These are phyloP conservation scores for Pseudogymnoascus sp. DNA, from an alignment of 2,329 filamentous ascomycete genomes.

Conservation along the genomic window DNA sequence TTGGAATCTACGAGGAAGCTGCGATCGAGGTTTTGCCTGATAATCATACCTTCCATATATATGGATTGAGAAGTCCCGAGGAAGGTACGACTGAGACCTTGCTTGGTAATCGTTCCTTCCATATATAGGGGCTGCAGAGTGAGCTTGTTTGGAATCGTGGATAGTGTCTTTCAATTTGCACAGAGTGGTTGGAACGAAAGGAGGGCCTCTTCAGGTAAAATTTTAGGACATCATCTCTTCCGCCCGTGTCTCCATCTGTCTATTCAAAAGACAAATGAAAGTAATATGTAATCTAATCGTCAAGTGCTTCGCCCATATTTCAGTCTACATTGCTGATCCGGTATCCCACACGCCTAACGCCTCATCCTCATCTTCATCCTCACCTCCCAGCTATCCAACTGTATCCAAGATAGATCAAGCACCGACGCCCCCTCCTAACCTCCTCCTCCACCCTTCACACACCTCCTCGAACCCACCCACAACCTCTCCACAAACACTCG, in stretches of 20 bases:
- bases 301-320: neutral
- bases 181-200: neutral
- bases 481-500: constrained; percentile 76
- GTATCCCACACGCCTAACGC: neutral
- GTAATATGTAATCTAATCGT: neutral
- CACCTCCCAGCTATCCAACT: neutral
- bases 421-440: constrained; percentile 39
- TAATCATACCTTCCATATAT: neutral
- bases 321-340: constrained; percentile 1
- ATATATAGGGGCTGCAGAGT: neutral
- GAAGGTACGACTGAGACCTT: neutral
- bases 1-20: neutral
- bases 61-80: too few species aligned
- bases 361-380: neutral
- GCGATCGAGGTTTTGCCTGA: neutral
- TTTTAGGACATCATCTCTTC: neutral
- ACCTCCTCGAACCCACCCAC: constrained; percentile 88
- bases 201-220: neutral
- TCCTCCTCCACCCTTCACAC: constrained; percentile 75
- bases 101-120: neutral
- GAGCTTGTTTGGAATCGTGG: too few species aligned
- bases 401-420: neutral
- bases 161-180: neutral
- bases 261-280: neutral
- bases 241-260: neutral